phyloP scores from a whole-genome alignment of 108 stramenopile genomes.

The Skeletonema potamos region DNA sequence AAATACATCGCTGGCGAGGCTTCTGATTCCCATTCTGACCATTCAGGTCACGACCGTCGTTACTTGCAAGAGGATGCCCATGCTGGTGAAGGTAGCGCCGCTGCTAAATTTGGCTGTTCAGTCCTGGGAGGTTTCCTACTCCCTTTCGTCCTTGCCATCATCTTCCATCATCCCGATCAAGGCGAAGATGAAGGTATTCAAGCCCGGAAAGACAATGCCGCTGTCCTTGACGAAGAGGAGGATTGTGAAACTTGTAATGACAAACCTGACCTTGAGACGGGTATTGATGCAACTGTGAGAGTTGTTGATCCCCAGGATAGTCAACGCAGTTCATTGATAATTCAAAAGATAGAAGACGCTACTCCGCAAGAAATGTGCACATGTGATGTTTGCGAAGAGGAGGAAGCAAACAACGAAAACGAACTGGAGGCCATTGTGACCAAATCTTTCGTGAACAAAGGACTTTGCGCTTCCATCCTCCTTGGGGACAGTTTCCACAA shows the following conservation, averaged over 20 bases:
- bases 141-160: constrained; percentile 47
- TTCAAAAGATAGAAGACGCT: not conserved
- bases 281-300: not conserved
- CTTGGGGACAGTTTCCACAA: constrained; percentile 76
- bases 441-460: constrained; percentile 29
- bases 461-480: constrained; percentile 46
- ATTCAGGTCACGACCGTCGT: constrained; percentile 31
- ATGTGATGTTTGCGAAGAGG: too few species aligned
- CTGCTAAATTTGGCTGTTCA: constrained; percentile 70
- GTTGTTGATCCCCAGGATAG: not conserved
- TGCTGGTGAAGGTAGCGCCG: constrained; percentile 36
- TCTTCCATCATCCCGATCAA: constrained; percentile 46
- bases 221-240: not conserved
- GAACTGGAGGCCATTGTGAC: not conserved
- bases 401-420: not conserved
- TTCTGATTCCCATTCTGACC: not conserved
- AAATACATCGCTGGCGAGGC: not conserved
- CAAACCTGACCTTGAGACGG: constrained; percentile 3
- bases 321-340: not conserved
- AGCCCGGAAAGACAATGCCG: not conserved
- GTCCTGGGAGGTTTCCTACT: constrained; percentile 71
- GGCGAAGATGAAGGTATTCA: constrained; percentile 5
- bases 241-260: constrained; percentile 17
- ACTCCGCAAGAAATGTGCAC: too few species aligned
- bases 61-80: constrained; percentile 33